phyloP scores from a whole-genome alignment of 352 stramenopile genomes.

The Phytopythium vexans region DNA sequence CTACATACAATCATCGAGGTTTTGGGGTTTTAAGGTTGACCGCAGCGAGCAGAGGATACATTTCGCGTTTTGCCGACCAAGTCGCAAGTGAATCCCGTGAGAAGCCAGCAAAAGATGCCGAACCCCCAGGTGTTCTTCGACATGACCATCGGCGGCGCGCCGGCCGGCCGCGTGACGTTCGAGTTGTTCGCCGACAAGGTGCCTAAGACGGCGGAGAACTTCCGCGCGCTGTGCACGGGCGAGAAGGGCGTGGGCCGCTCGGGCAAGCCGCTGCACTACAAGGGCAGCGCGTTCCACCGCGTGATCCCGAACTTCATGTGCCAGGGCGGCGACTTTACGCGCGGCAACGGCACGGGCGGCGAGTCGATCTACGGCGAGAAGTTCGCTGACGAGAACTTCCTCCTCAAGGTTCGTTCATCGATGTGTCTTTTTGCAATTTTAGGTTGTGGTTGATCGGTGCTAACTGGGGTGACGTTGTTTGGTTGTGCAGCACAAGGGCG shows the following conservation, averaged over 20 bases:
- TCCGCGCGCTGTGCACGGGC: constrained; percentile 97
- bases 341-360: constrained; percentile 90
- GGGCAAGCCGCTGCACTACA: constrained; percentile 82
- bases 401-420: constrained; percentile 25
- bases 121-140: constrained; percentile 98
- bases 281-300: constrained; percentile 89
- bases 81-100: constrained; percentile 21
- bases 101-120: constrained; percentile 46
- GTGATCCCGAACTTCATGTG: constrained; percentile 94
- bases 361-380: constrained; percentile 94
- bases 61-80: constrained; percentile 28
- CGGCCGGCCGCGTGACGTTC: constrained; percentile 89
- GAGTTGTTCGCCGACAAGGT: constrained; percentile 88
- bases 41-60: constrained; percentile 2
- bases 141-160: constrained; percentile 92
- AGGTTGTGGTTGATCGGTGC: too few species aligned
- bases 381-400: constrained; percentile 97
- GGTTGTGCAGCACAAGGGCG: constrained; percentile 73
- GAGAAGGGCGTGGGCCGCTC: constrained; percentile 90
- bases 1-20: constrained; percentile 6
- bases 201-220: constrained; percentile 97
- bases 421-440: neutral
- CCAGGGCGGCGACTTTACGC: constrained; percentile 95
- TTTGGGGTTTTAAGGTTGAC: constrained; percentile 9
- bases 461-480: constrained; percentile 8